Conservation (phyloP, 2,329 filamentous ascomycete genomes). For the Blumeria hordei region DNA sequence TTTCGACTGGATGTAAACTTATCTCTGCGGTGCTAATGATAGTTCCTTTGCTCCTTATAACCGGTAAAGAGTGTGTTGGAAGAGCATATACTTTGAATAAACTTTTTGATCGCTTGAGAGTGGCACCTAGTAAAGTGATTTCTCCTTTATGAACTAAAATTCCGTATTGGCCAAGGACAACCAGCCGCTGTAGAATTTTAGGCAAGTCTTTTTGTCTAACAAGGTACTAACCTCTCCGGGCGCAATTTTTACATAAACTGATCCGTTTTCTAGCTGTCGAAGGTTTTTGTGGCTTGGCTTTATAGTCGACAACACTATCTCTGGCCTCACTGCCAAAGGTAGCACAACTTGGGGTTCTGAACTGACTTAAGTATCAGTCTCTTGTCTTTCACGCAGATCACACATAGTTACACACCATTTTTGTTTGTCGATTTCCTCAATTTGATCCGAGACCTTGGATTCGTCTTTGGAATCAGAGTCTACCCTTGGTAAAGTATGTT, state of each 20-base stretch:
- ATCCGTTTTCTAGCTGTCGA: slow-evolving; percentile 17
- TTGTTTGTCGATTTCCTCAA: too few relatives aligned
- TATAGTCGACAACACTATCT: slow-evolving; percentile 22
- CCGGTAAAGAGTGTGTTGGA: slow-evolving; percentile 43
- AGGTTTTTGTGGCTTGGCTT: slow-evolving; percentile 22
- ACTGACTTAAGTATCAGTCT: slow-evolving; percentile 2
- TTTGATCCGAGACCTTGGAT: too few relatives aligned
- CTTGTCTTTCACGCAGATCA: background rate
- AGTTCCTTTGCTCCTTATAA: slow-evolving; percentile 26
- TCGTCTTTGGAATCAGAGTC: too few relatives aligned
- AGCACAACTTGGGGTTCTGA: slow-evolving; percentile 9
- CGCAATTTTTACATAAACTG: slow-evolving; percentile 20
- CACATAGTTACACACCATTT: too few relatives aligned
- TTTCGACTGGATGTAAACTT: slow-evolving; percentile 24
- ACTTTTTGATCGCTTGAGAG: slow-evolving; percentile 23
- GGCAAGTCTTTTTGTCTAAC: background rate
- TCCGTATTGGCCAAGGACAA: slow-evolving; percentile 44
- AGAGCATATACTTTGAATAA: slow-evolving; percentile 38
- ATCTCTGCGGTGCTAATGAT: slow-evolving; percentile 29
- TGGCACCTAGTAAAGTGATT: slow-evolving; percentile 40
- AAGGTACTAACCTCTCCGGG: slow-evolving; percentile 23
- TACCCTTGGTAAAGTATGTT: too few relatives aligned
- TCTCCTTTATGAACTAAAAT: slow-evolving; percentile 36
- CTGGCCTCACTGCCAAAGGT: slow-evolving; percentile 7
- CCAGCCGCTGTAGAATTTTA: slow-evolving; percentile 25